These are phyloP conservation scores for Citrus unshiu DNA, from an alignment of 345 rosid species.

Conservation along the genomic window DNA sequence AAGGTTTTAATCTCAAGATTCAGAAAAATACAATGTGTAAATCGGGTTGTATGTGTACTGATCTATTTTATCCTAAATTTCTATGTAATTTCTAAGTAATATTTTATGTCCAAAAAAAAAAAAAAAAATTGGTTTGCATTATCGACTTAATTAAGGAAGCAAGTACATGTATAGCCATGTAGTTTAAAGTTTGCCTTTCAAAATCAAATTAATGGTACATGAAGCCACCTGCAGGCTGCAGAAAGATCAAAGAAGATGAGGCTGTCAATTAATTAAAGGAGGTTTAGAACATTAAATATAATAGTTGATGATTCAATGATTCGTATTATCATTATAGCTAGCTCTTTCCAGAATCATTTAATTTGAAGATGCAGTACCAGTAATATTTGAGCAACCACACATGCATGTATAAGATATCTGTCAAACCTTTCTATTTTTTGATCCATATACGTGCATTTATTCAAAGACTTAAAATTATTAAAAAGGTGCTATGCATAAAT, in stretches of 20 bases:
- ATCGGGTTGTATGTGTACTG: no score
- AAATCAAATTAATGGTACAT: no score
- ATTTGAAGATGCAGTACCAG: background rate
- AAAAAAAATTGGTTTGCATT: no score
- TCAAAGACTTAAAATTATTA: background rate
- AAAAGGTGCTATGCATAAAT: background rate
- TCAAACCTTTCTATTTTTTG: background rate
- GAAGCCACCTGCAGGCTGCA: background rate
- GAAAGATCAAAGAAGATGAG: background rate
- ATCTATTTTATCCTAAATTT: no score
- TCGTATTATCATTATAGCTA: background rate
- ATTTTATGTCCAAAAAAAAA: no score
- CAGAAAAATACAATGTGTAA: no score
- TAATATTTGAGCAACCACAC: no score
- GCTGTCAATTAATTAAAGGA: background rate
- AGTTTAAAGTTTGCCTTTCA: no score
- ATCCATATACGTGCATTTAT: background rate
- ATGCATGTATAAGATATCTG: background rate
- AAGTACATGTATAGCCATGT: no score
- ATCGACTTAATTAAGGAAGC: no score
- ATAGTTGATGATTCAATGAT: background rate
- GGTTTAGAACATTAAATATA: background rate
- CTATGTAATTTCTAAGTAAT: no score
- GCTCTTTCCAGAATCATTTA: background rate
- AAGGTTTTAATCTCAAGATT: no score